Percentiles rank a stretch among this genome's conserved stretches.
Conservation (phyloP, 176 grass and related monocot species). For the Tillandsia fasciculata region DNA sequence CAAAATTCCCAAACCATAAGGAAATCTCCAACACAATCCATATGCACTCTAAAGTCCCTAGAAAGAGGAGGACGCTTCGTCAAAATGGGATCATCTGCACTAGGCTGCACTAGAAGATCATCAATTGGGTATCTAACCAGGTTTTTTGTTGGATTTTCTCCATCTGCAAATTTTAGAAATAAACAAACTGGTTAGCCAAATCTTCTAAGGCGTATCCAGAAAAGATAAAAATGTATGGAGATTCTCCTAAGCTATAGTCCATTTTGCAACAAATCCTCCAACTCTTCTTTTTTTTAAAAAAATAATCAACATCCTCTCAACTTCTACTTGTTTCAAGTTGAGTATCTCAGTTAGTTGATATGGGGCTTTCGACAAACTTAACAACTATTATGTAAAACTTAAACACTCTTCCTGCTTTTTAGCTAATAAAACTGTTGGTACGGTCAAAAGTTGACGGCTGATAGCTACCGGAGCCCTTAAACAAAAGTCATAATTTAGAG, state of each 20-base stretch:
- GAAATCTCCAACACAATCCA: slow-evolving; percentile 66
- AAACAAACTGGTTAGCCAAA: too few relatives aligned
- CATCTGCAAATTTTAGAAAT: slow-evolving; percentile 26
- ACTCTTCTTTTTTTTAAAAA: too few relatives aligned
- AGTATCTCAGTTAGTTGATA: too few relatives aligned
- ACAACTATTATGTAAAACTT: too few relatives aligned
- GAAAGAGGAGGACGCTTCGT: slow-evolving; percentile 38
- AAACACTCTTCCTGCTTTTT: too few relatives aligned
- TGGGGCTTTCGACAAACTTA: too few relatives aligned
- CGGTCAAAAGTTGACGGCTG: too few relatives aligned
- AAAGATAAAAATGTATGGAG: background rate
- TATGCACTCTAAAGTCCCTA: slow-evolving; percentile 69
- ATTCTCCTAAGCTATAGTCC: background rate
- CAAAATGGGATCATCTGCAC: slow-evolving; percentile 41
- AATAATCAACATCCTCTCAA: too few relatives aligned
- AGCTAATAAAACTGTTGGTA: too few relatives aligned
- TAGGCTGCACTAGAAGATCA: slow-evolving; percentile 50
- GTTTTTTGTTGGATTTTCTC: slow-evolving; percentile 12
- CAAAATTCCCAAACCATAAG: slow-evolving; percentile 83
- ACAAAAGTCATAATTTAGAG: too few relatives aligned
- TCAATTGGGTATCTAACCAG: slow-evolving; percentile 75
- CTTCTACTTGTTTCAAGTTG: background rate
- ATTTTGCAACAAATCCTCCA: too few relatives aligned
- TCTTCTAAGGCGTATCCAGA: background rate
- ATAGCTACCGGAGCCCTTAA: too few relatives aligned